Evolutionary conservation across 2,329 filamentous ascomycete species (phyloP), one percentile per base, ranked within the genome.

Genomic region (Purpureocillium lavendulum): DNA sequence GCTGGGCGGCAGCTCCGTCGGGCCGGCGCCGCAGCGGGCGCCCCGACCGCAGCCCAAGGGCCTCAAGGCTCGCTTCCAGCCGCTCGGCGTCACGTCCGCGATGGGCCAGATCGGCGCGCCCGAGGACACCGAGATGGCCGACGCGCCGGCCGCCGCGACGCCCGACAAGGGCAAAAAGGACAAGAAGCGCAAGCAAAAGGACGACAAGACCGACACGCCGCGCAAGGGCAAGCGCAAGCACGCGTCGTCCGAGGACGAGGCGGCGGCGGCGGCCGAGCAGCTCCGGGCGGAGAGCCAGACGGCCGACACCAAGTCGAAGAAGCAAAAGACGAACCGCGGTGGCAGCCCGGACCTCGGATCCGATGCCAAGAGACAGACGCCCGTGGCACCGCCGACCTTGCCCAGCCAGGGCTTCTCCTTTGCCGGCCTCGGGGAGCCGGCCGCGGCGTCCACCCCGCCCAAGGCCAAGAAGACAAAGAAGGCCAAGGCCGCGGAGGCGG

Each of bases 1-100:
- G 32, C 62, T 86, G 15, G 58, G 65, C n/a, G 57, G 71, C 53
- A 26, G 41, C 40, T 17, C 41, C n/a, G 41, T 40, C 10, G 69
- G 65, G 16, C 64, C 68, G 35, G 64, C 69, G 3, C 62, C 71
- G 4, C 64, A 71, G 41, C 75, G 67, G 43, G 57, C 69, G 2
- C 66, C 77, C 36, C 74, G 80, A 43, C 66, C 74, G 34, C 84
- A 88, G 56, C 82, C 84, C 2, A 69, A 73, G 50, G 81, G 78
- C 7, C 62, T 89, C 39, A 77, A 72, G 51, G 73, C 80, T 59
- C 75, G 83, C 28, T 87, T 75, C 58, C 71, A 72, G 39, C 83
- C 84, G 1, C 73, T 82, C 33, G 84, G 84, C 21, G 67, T 75
- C 33, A 53, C 51, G 42, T 53, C 49, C 16, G 42, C 56, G 24